Conservation (phyloP, 2,329 filamentous ascomycete species). For the Leptographium wingfieldii region DNA sequence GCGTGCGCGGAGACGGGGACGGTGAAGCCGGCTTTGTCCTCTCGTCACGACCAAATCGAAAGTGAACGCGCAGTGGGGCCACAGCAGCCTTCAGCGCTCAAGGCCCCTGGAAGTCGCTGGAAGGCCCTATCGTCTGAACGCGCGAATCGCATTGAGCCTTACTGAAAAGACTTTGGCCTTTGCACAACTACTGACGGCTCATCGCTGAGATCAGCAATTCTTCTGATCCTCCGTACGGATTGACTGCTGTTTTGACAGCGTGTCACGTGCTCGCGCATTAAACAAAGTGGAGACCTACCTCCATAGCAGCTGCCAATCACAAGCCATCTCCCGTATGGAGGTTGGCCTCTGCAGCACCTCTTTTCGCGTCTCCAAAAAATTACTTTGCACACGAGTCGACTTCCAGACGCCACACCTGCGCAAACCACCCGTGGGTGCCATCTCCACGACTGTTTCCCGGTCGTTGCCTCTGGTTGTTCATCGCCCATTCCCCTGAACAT, state of each 20-base stretch:
- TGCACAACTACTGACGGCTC: too few species aligned
- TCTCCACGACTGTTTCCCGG: neutral
- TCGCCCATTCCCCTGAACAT: neutral
- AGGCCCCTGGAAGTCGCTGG: neutral
- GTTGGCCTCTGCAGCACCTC: neutral
- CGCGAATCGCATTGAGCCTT: too few species aligned
- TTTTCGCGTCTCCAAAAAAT: conserved; percentile 2
- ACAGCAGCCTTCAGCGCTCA: neutral
- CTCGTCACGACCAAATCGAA: neutral
- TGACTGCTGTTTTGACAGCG: too few species aligned
- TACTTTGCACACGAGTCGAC: neutral
- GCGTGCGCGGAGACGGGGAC: neutral
- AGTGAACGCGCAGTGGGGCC: neutral
- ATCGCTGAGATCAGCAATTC: too few species aligned
- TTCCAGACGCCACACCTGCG: neutral
- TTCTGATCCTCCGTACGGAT: too few species aligned
- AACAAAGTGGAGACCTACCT: neutral
- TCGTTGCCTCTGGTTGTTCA: neutral
- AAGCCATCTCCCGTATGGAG: neutral
- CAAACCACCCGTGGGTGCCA: neutral
- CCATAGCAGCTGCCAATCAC: neutral
- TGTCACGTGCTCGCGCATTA: neutral
- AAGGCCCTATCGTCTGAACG: neutral
- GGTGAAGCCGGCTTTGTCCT: neutral
- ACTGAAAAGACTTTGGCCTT: too few species aligned